Conservation (phyloP, 2,329 filamentous ascomycete species). For the Fusarium oligoseptatum region DNA sequence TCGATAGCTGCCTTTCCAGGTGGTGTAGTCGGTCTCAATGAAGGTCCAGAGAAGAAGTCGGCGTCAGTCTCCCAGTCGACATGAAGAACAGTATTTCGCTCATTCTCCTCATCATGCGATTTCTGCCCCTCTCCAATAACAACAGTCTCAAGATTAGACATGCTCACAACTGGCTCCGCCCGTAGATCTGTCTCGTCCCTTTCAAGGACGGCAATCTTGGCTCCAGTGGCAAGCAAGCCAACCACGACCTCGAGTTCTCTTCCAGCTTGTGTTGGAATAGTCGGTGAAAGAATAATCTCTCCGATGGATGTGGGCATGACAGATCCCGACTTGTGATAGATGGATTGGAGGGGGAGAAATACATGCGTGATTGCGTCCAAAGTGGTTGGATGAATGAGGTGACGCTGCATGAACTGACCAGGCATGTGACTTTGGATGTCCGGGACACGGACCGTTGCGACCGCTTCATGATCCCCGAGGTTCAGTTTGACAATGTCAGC, state of each 20-base stretch:
- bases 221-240: background rate
- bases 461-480: background rate
- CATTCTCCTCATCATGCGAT: background rate
- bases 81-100: background rate
- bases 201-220: background rate
- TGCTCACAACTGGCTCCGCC: background rate
- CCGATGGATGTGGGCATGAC: background rate
- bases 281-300: background rate
- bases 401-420: background rate
- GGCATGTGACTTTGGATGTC: background rate
- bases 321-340: background rate
- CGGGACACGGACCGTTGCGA: background rate
- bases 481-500: background rate
- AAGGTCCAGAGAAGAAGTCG: background rate
- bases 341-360: background rate
- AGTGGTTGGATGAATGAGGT: background rate
- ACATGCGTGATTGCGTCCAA: background rate
- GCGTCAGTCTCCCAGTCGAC: slow-evolving; percentile 2
- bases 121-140: background rate
- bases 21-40: background rate
- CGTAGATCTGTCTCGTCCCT: background rate
- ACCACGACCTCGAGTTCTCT: background rate
- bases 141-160: background rate
- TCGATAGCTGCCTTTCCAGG: background rate
- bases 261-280: background rate